These are phyloP conservation scores for Saitozyma podzolica DNA, from an alignment of 768 basidiomycete species.

Conservation along the genomic window DNA sequence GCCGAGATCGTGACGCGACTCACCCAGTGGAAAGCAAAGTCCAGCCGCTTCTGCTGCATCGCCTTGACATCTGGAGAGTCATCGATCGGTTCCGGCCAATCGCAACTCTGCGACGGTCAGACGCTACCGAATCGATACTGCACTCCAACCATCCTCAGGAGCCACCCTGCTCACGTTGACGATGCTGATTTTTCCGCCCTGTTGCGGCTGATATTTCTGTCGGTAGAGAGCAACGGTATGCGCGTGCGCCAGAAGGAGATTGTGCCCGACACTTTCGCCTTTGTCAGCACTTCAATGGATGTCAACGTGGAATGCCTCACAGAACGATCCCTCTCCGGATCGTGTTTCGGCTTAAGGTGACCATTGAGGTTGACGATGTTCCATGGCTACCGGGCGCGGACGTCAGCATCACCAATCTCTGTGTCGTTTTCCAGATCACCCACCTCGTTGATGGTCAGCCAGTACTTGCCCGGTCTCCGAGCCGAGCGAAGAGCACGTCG, in stretches of 20 bases:
- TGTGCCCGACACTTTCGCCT: conserved; percentile 61
- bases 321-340: not conserved
- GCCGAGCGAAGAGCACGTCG: conserved; percentile 68
- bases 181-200: conserved; percentile 73
- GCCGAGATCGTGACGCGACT: no score
- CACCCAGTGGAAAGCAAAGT: conserved; percentile 64
- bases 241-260: conserved; percentile 69
- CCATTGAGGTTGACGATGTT: conserved; percentile 69
- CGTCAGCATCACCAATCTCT: conserved; percentile 47
- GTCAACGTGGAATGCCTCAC: not conserved
- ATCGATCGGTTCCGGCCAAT: not conserved
- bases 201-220: conserved; percentile 63
- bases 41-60: conserved; percentile 70
- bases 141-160: conserved; percentile 71
- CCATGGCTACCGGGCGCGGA: conserved; percentile 58
- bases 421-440: conserved; percentile 2
- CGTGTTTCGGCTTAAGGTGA: conserved; percentile 43
- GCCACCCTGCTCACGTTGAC: conserved; percentile 76
- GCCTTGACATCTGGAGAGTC: conserved; percentile 9
- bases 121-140: conserved; percentile 66
- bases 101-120: conserved; percentile 59
- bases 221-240: conserved; percentile 67
- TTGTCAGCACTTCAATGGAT: conserved; percentile 31
- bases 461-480: conserved; percentile 73
- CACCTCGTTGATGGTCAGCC: conserved; percentile 72